Base-by-base conservation (phyloP, 2,329 filamentous ascomycete species). In the Trichoderma koningii region DNA sequence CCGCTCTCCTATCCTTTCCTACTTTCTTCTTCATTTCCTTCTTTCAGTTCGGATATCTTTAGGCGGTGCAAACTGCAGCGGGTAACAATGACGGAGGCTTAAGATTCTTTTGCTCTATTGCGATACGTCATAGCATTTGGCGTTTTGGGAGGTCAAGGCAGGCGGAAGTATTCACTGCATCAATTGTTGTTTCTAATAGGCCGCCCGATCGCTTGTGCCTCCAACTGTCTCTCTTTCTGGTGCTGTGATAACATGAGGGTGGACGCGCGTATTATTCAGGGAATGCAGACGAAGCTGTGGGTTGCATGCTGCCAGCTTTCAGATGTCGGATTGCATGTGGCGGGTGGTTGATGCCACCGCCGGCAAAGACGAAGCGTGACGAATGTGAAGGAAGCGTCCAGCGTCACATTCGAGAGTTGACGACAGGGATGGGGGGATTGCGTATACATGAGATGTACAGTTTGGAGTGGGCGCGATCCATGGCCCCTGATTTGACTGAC, bases 111-210 rank as follows among this genome's bases (percentile, higher is more conserved):
- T 50, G 19, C 21, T 52, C 30, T 62, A 63, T 47, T 52, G 52
- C 62, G 56, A 63, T 48, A 65, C 64, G 64, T 65, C 72, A 73
- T 73, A 71, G 71, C 67, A 71, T 69, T 69, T 66, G 71, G 70
- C 68, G 70, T 70, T 70, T 38, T 65, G 19, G 41, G 59, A 34
- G 50, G 48, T 34, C n/a, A 19, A n/a, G 34, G 42, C 38, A 26
- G 56, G 56, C 7, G 51, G 44, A 42, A 60, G 47, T 42, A 65
- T 48, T 60, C 38, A 57, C 19, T 64, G n/a, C 34, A 41, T 53
- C 47, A 34, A 45, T n/a, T 53, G 34, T 45, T 53, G 42, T 34
- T 55, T 62, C 34, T 45, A 42, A 53, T 47, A 23, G 5, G 38
- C 38, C 5, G 26, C 19, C 14, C 1, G 7, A 44, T 38, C 17